A percentile compares a stretch with the other conserved stretches of the same genome.
Evolutionary conservation across 129 eudicot genomes (phyloP).

Genomic region (Arctium lappa): DNA sequence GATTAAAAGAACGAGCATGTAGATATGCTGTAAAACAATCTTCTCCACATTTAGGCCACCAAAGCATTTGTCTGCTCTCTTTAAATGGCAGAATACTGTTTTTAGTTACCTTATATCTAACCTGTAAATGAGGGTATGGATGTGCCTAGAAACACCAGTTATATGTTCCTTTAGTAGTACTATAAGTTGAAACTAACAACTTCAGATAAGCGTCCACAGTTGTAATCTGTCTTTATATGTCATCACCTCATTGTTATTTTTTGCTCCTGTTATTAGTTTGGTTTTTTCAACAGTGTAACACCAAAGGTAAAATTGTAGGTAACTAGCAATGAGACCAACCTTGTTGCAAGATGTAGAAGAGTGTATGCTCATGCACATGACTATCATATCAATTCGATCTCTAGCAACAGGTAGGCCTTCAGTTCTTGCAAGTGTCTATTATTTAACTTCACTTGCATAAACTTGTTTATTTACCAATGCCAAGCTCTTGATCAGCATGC

Average conservation of each 20-base stretch:
- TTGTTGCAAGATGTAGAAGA: conserved; percentile 90
- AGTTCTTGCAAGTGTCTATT: not conserved
- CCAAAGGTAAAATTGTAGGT: conserved; percentile 47
- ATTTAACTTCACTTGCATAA: not conserved
- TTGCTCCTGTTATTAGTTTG: conserved; percentile 10
- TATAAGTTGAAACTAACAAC: not conserved
- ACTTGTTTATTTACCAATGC: not conserved
- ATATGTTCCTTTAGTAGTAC: not conserved
- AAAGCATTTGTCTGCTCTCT: not conserved
- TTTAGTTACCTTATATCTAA: not conserved
- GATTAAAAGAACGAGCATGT: too few species aligned
- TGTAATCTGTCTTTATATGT: not conserved
- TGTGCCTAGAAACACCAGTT: not conserved
- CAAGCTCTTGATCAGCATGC: not conserved
- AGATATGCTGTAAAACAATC: not conserved
- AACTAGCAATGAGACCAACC: conserved; percentile 88
- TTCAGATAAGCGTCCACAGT: not conserved
- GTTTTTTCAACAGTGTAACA: conserved; percentile 12
- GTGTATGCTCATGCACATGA: conserved; percentile 99
- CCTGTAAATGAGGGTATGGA: not conserved
- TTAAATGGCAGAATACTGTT: not conserved
- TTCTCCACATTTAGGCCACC: not conserved
- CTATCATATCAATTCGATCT: conserved; percentile 93
- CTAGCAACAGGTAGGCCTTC: conserved; percentile 74
- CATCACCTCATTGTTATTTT: conserved; percentile 2